phyloP scores from a whole-genome alignment of 371 early-diverging fungal genomes.

The Actinomortierella ambigua region DNA sequence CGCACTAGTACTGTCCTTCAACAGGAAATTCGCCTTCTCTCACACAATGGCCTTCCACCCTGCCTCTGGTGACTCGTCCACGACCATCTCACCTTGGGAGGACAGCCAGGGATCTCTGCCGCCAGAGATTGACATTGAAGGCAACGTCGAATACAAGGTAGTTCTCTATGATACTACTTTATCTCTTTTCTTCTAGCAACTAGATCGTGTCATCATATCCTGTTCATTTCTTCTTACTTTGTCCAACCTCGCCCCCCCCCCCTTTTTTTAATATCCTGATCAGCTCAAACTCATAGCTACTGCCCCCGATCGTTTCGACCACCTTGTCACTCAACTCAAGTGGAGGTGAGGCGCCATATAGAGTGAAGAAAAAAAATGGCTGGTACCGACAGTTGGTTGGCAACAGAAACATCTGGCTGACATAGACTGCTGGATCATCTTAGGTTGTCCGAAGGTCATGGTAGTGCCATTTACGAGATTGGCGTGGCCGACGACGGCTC shows the following conservation, averaged over 20 bases:
- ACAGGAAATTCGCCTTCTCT: too few species aligned
- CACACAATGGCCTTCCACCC: constrained; percentile 9
- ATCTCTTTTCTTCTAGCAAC: background rate
- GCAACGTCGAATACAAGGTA: constrained; percentile 91
- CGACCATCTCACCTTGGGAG: constrained; percentile 34
- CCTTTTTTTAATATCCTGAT: too few species aligned
- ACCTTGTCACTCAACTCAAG: constrained; percentile 90
- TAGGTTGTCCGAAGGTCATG: constrained; percentile 85
- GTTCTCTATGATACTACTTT: background rate
- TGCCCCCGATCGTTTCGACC: constrained; percentile 74
- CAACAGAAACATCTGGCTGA: constrained; percentile 11
- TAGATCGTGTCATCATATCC: too few species aligned
- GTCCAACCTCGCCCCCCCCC: background rate
- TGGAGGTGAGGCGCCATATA: constrained; percentile 85
- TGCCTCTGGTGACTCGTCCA: background rate
- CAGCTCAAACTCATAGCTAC: constrained; percentile 81
- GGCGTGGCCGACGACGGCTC: constrained; percentile 90
- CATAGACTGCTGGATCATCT: too few species aligned
- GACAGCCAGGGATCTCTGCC: constrained; percentile 61
- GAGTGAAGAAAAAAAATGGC: too few species aligned
- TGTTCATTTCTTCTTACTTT: constrained; percentile 6
- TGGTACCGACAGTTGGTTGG: background rate
- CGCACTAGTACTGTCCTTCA: too few species aligned
- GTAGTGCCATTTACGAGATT: constrained; percentile 87
- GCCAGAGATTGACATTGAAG: constrained; percentile 82